Base-by-base conservation (phyloP, 352 stramenopile genomes). In the Stramenopiles sp. region DNA sequence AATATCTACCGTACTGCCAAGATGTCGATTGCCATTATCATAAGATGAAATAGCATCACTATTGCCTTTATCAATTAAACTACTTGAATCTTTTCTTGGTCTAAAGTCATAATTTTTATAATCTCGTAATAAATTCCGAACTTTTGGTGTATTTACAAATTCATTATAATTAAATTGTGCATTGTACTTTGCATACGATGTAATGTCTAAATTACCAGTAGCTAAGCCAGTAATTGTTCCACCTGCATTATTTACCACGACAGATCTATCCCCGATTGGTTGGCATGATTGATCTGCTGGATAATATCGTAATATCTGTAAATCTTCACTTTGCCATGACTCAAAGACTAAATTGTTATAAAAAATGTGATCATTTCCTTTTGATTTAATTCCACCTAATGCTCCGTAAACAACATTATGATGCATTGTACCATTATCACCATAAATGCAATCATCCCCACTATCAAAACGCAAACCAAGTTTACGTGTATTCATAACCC, bases 381-480 rank as follows among this genome's bases (percentile, higher is more conserved):
- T 69, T 69, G 53, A 69, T 69, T 69, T 69, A 23, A 69, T 69
- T 20, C 53, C 53, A 20, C 53, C 53, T 69, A 69, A 27, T 20
- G 53, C 53, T 20, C 53, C 53, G 20, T 69, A 23, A 20, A 69
- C 53, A 27, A 69, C 53, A 27, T 69, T 69, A 69, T 69, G 53
- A 27, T 69, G 53, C 53, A 69, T 69, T 20, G 53, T 69, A 20
- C 53, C 53, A 69, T 69, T 69, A 23, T 20, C 53, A 27, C 53
- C 53, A 69, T 69, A 69, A 69, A 69, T 27, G 27, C 53, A 69
- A 69, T 69, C 53, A 69, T 69, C 53, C 27, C 53, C 53, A 69
- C 53, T 69, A 69, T 69, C 53, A 27, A 69, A 69, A 20, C 53
- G 53, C 27, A 69, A 27, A 27, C 53, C 53, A 20, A 69, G 27